Base-by-base conservation (phyloP, 2,329 filamentous ascomycete genomes). In the Epichloe coenophiala region DNA sequence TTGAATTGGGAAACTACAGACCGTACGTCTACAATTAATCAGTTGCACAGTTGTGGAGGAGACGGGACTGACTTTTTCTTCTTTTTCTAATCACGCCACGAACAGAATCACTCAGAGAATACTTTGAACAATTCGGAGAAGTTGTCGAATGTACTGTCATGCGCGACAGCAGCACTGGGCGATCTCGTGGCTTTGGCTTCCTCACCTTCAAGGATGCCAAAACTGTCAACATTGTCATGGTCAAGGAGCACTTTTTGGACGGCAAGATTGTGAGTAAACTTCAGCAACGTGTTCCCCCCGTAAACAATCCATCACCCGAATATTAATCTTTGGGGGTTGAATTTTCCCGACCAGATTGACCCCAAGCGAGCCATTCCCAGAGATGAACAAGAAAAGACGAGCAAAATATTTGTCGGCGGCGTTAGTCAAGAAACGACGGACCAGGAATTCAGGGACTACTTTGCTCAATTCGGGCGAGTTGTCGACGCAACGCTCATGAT, bases 1-100 rank as follows among this genome's bases (percentile, higher is more conserved):
- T 73, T 98, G 50, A 98, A 98, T 65, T 98, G 93, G 93, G 93
- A 98, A 70, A 98, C 93, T 15, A 97, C 93, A 51, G 91, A 97
- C 72, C 83, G 91, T 97, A 82, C 77, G 89, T 71, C 43, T 21
- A 38, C 41, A 36, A 23, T 5, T 12, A 9, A 19, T 42, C 8
- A 23, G 9, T 15, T 5, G 8, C 17, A 8, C 15, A 13, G 23
- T 8, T n/a, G 23, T 27, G 23, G 19, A 42, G 40, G 19, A 23
- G 13, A 46, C 9, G 4, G 3, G 45, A 21, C 37, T 35, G 33
- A 38, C 35, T 48, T 55, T 59, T 52, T 56, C 54, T 21, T 45
- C 54, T 23, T 45, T 38, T 49, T 42, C 44, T 45, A 13, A 40
- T 40, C 11, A 13, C 17, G 3, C 1, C 15, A 9, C 21, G n/a